A percentile compares a stretch with the other conserved stretches of the same genome.
Conservation (phyloP, 108 stramenopile species). For the Nitzschia putrida region DNA sequence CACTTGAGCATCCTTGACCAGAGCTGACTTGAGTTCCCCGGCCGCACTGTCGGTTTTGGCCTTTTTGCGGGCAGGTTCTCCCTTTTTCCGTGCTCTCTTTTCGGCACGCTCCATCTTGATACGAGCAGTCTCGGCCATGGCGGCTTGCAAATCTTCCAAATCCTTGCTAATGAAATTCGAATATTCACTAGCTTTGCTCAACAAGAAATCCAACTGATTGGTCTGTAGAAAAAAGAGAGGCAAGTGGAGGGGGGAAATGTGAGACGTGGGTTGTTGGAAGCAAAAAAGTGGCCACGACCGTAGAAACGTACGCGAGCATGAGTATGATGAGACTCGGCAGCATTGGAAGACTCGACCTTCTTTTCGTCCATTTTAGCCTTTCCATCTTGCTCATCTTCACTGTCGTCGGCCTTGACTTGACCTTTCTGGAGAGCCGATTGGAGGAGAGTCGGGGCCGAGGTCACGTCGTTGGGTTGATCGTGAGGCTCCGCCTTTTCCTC, state of each 20-base stretch:
- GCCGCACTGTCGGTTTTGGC: conserved; percentile 55
- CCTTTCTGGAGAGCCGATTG: conserved; percentile 68
- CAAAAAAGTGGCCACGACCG: not conserved
- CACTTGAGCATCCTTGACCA: conserved; percentile 51
- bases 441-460: conserved; percentile 67
- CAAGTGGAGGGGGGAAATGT: not conserved
- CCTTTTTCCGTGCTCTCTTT: conserved; percentile 54
- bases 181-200: conserved; percentile 82
- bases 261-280: not conserved
- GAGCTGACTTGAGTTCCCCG: conserved; percentile 60
- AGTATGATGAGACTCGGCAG: conserved; percentile 35
- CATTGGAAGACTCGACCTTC: conserved; percentile 30
- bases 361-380: conserved; percentile 39
- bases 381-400: conserved; percentile 56
- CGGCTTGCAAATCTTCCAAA: conserved; percentile 76
- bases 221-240: conserved; percentile 18
- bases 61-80: conserved; percentile 45
- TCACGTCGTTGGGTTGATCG: conserved; percentile 62
- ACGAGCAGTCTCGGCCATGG: conserved; percentile 58
- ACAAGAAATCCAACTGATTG: conserved; percentile 83
- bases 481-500: conserved; percentile 39
- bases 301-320: conserved; percentile 37
- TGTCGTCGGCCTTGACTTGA: conserved; percentile 66
- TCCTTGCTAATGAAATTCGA: conserved; percentile 84
- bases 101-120: conserved; percentile 43